Base-by-base conservation (phyloP, 768 basidiomycete genomes). In the Dacryopinax primogenitus region DNA sequence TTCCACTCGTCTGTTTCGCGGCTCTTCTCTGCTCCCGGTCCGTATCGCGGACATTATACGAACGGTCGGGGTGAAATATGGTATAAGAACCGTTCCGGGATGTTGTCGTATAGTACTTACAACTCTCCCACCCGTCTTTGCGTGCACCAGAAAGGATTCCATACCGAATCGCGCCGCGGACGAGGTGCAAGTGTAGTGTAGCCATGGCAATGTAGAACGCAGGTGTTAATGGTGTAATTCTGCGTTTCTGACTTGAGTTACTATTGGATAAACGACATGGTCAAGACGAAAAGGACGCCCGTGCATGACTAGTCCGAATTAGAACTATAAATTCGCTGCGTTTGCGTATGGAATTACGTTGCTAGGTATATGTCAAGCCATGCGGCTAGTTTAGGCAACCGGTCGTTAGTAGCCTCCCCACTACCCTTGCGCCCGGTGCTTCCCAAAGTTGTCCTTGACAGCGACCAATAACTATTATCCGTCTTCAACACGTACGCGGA, bases 31-130 rank as follows among this genome's bases (percentile, higher is more conserved):
- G 51, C 23, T 15, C 51, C 51, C 51, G 51, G 51, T 23, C 51
- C 51, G 51, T 58, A 58, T 58, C 51, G 51, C 51, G 51, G 51
- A 58, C 51, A 58, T 58, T 58, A 58, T 58, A 58, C 51, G 51
- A 58, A 58, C 51, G 51, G 51, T 58, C 51, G 51, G 26, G 51
- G 51, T 21, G 51, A 32, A 58, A 58, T 58, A 15, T 58, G 26
- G 15, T 21, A 28, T 58, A 26, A 58, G 51, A 4, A 15, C 13
- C 23, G 45, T 58, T 58, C 3, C 6, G 51, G 6, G 15, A 11
- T 58, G 51, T 58, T 32, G 30, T 28, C 51, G 51, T 58, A 58
- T 18, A 58, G 51, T 58, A 58, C 51, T 58, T 32, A 58, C 51
- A 13, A 28, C 13, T 58, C 18, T 58, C 45, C 51, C 51, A 15